A percentile compares a stretch with the other conserved stretches of the same genome.
Evolutionary conservation across 192 early-diverging fungal genomes (phyloP).

Genomic region (Coemansia erecta): DNA sequence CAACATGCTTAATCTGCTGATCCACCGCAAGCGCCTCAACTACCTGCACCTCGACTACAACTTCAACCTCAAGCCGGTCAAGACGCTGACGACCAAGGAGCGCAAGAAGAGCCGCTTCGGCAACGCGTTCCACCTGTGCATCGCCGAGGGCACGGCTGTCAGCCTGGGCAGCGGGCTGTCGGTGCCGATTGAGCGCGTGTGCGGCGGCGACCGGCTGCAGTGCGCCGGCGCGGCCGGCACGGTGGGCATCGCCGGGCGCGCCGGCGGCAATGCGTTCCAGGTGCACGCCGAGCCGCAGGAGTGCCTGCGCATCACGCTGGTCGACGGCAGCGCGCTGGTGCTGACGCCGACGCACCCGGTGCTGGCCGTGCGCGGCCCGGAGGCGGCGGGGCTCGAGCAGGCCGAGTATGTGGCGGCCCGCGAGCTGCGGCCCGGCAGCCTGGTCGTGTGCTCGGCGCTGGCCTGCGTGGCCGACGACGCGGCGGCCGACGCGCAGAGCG

Average conservation of each 20-base stretch:
- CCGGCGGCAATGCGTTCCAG: conserved; percentile 40
- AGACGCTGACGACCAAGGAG: conserved; percentile 99
- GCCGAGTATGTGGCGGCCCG: conserved; percentile 38
- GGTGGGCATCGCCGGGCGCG: conserved; percentile 17
- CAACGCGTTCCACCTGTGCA: conserved; percentile 91
- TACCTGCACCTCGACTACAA: conserved; percentile 99
- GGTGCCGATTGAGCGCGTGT: conserved; percentile 44
- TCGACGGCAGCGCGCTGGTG: conserved; percentile 38
- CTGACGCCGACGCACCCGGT: conserved; percentile 52
- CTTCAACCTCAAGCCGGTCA: conserved; percentile 98
- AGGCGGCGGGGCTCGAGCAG: conserved; percentile 17
- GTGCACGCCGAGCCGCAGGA: conserved; percentile 31
- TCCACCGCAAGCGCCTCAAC: conserved; percentile 97
- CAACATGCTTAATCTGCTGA: conserved; percentile 98
- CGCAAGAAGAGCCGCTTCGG: conserved; percentile 99
- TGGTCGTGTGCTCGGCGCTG: conserved; percentile 46
- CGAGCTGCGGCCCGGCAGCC: conserved; percentile 25
- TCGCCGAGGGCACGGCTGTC: conserved; percentile 52
- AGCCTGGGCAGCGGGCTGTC: conserved; percentile 42
- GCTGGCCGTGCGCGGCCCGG: conserved; percentile 19
- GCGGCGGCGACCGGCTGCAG: conserved; percentile 25
- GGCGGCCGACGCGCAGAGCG: background rate
- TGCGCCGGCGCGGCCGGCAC: conserved; percentile 12
- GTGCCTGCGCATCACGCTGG: conserved; percentile 33
- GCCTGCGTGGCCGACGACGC: conserved; percentile 23